Percentiles rank a stretch among this genome's conserved stretches.
These are phyloP conservation scores for Sclerotiophoma versabilis DNA, from an alignment of 2,329 filamentous ascomycete genomes.

Conservation along the genomic window DNA sequence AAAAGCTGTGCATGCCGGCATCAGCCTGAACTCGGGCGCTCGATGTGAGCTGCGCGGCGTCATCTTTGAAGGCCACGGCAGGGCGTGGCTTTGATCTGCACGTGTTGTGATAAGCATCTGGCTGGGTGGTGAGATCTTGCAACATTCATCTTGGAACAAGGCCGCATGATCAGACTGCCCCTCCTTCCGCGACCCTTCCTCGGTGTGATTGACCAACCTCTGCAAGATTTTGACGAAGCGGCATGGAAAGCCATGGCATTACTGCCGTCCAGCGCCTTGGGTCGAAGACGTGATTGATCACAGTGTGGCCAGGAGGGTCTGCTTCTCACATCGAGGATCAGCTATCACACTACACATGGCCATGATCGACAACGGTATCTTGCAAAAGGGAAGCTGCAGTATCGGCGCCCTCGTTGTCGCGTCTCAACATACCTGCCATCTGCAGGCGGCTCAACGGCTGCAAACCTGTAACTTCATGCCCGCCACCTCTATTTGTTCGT, in stretches of 20 bases:
- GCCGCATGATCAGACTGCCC: slow-evolving; percentile 39
- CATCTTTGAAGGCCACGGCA: slow-evolving; percentile 12
- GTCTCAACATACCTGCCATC: slow-evolving; percentile 15
- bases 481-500: slow-evolving; percentile 15
- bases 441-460: slow-evolving; percentile 22
- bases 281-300: slow-evolving; percentile 15
- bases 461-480: slow-evolving; percentile 12
- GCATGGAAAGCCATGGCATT: slow-evolving; percentile 19
- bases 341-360: slow-evolving; percentile 18
- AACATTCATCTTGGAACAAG: slow-evolving; percentile 20
- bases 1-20: slow-evolving; percentile 33
- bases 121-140: slow-evolving; percentile 22
- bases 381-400: slow-evolving; percentile 1
- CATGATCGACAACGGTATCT: slow-evolving; percentile 10
- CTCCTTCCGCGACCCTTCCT: slow-evolving; percentile 27
- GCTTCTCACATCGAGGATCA: slow-evolving; percentile 15
- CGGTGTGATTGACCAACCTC: slow-evolving; percentile 25
- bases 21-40: slow-evolving; percentile 11
- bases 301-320: slow-evolving; percentile 10
- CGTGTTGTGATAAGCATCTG: slow-evolving; percentile 20
- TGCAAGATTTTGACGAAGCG: slow-evolving; percentile 33
- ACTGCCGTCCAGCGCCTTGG: slow-evolving; percentile 17
- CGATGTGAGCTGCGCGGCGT: slow-evolving; percentile 6
- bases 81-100: slow-evolving; percentile 13
- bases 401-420: neutral